Percentiles rank a stretch among this genome's conserved stretches.
These are phyloP conservation scores for Thelephora aurantiotincta DNA, from an alignment of 768 basidiomycete species.

Conservation along the genomic window DNA sequence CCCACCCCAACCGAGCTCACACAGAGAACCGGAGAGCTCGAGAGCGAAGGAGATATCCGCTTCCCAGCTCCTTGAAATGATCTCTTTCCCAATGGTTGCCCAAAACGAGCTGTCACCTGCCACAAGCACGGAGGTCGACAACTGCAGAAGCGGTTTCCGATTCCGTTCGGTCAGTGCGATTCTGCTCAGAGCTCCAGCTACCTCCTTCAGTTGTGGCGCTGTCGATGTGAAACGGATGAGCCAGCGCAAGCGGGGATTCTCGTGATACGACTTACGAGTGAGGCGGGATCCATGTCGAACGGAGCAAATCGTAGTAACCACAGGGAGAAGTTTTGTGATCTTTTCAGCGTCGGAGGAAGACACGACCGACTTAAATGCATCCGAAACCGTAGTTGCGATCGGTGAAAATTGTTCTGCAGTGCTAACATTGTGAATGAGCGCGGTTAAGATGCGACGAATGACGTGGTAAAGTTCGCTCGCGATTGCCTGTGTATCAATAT, in stretches of 20 bases:
- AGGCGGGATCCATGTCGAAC: slow-evolving; percentile 64
- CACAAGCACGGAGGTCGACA: slow-evolving; percentile 21
- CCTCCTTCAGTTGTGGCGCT: slow-evolving; percentile 24
- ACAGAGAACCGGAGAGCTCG: slow-evolving; percentile 43
- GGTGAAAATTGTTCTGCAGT: slow-evolving; percentile 46
- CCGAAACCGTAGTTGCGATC: slow-evolving; percentile 38
- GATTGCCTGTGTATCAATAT: slow-evolving; percentile 30
- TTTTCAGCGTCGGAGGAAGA: slow-evolving; percentile 5
- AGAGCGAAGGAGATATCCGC: slow-evolving; percentile 27
- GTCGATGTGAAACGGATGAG: neutral
- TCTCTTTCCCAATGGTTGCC: slow-evolving; percentile 32
- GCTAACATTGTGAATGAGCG: slow-evolving; percentile 74
- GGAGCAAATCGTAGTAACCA: slow-evolving; percentile 40
- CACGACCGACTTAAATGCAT: slow-evolving; percentile 17
- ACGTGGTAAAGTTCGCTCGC: slow-evolving; percentile 35
- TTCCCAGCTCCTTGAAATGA: slow-evolving; percentile 37
- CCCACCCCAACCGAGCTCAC: slow-evolving; percentile 59
- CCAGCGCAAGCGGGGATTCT: neutral
- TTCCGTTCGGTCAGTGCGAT: slow-evolving; percentile 16
- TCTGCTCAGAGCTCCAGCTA: slow-evolving; percentile 14
- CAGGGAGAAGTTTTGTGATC: slow-evolving; percentile 28
- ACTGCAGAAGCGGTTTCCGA: slow-evolving; percentile 19
- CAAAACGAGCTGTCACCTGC: slow-evolving; percentile 29
- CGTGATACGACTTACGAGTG: slow-evolving; percentile 30
- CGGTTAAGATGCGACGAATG: slow-evolving; percentile 60